These are phyloP conservation scores for Diplosphaera chodatii DNA, from an alignment of 139 green algal species.

Conservation along the genomic window DNA sequence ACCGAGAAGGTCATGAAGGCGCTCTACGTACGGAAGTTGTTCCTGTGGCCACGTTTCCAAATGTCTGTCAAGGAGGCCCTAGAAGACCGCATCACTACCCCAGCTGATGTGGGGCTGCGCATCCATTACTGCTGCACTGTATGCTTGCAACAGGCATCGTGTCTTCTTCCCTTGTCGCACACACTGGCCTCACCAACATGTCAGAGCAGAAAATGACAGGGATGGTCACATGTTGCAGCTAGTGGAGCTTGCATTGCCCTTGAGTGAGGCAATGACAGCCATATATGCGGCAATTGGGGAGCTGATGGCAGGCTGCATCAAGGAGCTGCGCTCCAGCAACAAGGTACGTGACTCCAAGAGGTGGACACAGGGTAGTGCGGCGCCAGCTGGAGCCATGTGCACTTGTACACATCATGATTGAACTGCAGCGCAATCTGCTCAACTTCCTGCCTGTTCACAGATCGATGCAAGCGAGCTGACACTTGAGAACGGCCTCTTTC, in stretches of 20 bases:
- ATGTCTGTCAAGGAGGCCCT: conserved; percentile 60
- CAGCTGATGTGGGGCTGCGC: neutral
- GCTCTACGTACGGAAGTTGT: conserved; percentile 64
- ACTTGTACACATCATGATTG: too few relatives aligned
- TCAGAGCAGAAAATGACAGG: too few relatives aligned
- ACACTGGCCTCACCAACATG: too few relatives aligned
- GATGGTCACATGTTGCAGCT: too few relatives aligned
- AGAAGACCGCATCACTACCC: conserved; percentile 15
- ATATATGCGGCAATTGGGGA: conserved; percentile 82
- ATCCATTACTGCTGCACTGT: too few relatives aligned
- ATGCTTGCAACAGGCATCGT: too few relatives aligned
- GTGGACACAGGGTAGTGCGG: too few relatives aligned
- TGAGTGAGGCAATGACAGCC: conserved; percentile 51
- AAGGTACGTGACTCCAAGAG: conserved; percentile 22
- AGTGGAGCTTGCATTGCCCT: conserved; percentile 68
- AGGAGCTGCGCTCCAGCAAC: conserved; percentile 72
- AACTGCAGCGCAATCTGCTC: too few relatives aligned
- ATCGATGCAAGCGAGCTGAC: conserved; percentile 45
- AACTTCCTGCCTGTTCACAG: too few relatives aligned
- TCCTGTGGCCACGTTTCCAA: conserved; percentile 91
- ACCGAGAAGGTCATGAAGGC: conserved; percentile 81
- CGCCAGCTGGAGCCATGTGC: too few relatives aligned
- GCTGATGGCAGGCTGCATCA: conserved; percentile 79
- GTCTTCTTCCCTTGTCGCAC: too few relatives aligned
- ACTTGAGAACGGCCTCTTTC: conserved; percentile 57